Conservation (phyloP, 2,329 filamentous ascomycete species). For the Rutstroemia sp. region DNA sequence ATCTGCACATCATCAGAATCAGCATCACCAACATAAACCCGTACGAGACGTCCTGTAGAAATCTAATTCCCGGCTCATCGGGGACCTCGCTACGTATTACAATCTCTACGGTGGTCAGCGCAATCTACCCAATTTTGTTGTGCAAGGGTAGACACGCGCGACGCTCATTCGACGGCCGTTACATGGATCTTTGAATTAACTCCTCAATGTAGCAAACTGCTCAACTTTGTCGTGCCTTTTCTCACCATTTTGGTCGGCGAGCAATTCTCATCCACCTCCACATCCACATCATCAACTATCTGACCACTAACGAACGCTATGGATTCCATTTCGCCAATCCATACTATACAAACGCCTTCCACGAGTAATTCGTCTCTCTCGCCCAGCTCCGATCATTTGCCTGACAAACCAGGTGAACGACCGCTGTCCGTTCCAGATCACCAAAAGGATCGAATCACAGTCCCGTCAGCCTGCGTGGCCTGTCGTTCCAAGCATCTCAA, state of each 20-base stretch:
- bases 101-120: conserved; percentile 6
- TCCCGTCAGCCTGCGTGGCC: conserved; percentile 25
- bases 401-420: conserved; percentile 11
- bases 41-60: background rate
- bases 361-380: conserved; percentile 9
- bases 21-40: background rate
- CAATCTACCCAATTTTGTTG: background rate
- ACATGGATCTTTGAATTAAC: conserved; percentile 1
- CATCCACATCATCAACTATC: conserved; percentile 8
- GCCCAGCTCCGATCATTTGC: conserved; percentile 4
- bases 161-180: conserved; percentile 4
- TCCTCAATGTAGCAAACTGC: conserved; percentile 8
- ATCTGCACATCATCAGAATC: conserved; percentile 3
- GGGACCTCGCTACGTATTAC: conserved; percentile 9
- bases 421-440: conserved; percentile 8
- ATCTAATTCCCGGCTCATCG: conserved; percentile 1
- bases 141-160: conserved; percentile 1
- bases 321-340: conserved; percentile 5
- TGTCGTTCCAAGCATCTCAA: conserved; percentile 56
- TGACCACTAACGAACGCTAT: conserved; percentile 8
- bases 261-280: conserved; percentile 6
- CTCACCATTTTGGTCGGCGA: conserved; percentile 21
- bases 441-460: conserved; percentile 20
- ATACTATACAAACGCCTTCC: conserved; percentile 3
- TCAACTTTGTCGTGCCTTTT: conserved; percentile 9